A percentile compares a stretch with the other conserved stretches of the same genome.
Evolutionary conservation across 768 basidiomycete genomes (phyloP).

Genomic region (Lentinula sp.): DNA sequence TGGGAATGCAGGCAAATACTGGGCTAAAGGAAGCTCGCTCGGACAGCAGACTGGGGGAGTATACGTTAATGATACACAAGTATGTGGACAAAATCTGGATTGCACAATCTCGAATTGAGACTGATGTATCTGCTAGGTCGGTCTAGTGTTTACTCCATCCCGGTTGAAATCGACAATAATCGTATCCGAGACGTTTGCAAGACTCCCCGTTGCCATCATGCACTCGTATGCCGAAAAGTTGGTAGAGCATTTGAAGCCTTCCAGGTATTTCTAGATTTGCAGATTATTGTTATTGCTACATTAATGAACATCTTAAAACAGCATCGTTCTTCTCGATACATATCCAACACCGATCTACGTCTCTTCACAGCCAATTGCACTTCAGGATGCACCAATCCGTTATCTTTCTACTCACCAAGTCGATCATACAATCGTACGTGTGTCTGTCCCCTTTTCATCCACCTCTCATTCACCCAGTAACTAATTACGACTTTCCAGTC

Average conservation of each 20-base stretch:
- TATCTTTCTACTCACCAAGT: conserved; percentile 34
- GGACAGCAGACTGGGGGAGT: conserved; percentile 46
- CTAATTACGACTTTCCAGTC: conserved; percentile 19
- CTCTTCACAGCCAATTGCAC: conserved; percentile 23
- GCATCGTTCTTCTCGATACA: conserved; percentile 45
- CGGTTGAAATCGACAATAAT: conserved; percentile 44
- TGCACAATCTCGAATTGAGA: neutral
- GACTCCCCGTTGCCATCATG: conserved; percentile 47
- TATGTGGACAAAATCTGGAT: conserved; percentile 13
- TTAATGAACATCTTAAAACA: too few species aligned
- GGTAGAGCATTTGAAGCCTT: conserved; percentile 37
- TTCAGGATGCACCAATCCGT: conserved; percentile 44
- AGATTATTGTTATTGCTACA: too few species aligned
- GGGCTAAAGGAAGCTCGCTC: conserved; percentile 46
- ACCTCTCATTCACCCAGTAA: neutral
- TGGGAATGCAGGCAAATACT: conserved; percentile 38
- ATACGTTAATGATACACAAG: conserved; percentile 39
- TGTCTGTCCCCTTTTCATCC: neutral
- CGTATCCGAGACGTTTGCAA: conserved; percentile 44
- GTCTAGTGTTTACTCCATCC: conserved; percentile 40
- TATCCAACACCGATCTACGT: conserved; percentile 48
- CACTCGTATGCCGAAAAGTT: conserved; percentile 38
- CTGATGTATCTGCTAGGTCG: conserved; percentile 30
- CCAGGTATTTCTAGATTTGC: conserved; percentile 27
- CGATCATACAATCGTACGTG: conserved; percentile 1